Percentiles rank a stretch among this genome's conserved stretches.
phyloP scores from a whole-genome alignment of 2,329 filamentous ascomycete species.

The Ophiostoma sp. region DNA sequence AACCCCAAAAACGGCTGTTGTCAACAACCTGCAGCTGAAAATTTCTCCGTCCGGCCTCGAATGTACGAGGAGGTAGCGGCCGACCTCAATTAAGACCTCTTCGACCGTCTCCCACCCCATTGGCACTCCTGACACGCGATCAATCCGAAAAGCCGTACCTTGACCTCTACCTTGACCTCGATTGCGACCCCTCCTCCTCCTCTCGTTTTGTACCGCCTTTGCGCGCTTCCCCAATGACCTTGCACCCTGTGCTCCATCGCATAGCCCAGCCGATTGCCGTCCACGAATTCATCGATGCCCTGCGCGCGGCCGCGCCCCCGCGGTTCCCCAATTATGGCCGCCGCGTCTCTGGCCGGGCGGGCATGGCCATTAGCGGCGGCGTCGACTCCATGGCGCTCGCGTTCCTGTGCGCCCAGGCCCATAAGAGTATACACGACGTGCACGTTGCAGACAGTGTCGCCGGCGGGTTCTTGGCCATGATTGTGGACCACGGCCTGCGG shows the following conservation, averaged over 20 bases:
- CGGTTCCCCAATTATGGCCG: slow-evolving; percentile 48
- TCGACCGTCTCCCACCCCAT: background rate
- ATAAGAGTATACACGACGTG: slow-evolving; percentile 36
- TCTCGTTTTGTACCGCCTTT: background rate
- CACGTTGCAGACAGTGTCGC: slow-evolving; percentile 50
- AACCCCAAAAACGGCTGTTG: background rate
- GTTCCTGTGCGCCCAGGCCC: slow-evolving; percentile 61
- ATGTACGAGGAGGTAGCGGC: background rate
- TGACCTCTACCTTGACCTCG: background rate
- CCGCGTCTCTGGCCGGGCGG: slow-evolving; percentile 43
- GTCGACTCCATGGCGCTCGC: slow-evolving; percentile 98
- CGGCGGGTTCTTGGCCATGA: slow-evolving; percentile 45
- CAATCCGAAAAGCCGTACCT: background rate
- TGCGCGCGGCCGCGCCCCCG: slow-evolving; percentile 51
- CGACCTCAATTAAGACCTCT: background rate
- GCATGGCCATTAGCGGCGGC: slow-evolving; percentile 84
- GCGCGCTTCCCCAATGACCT: background rate
- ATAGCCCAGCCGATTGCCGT: slow-evolving; percentile 43
- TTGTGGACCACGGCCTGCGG: slow-evolving; percentile 61
- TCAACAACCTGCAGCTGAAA: background rate
- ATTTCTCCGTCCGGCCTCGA: background rate
- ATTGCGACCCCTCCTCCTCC: background rate
- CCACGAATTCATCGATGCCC: slow-evolving; percentile 49
- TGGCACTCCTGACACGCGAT: background rate
- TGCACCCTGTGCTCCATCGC: slow-evolving; percentile 42